A percentile compares a stretch with the other conserved stretches of the same genome.
phyloP scores from a whole-genome alignment of 2,329 filamentous ascomycete species.

The Aspergillus quadricinctus region DNA sequence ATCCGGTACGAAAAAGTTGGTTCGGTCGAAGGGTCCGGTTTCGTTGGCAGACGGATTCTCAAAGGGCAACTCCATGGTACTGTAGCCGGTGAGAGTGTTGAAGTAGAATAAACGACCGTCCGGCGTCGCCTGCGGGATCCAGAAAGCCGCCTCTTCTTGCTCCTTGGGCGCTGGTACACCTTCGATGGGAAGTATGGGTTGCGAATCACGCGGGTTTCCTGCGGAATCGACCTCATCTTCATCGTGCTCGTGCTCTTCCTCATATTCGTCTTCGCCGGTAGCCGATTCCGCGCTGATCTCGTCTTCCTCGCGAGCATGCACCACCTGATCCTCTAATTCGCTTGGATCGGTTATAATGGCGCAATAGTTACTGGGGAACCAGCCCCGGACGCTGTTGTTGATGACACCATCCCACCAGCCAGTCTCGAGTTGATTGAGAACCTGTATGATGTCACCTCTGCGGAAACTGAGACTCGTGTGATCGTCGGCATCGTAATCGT shows the following conservation, averaged over 20 bases:
- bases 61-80: constrained; percentile 87
- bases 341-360: constrained; percentile 74
- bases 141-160: constrained; percentile 88
- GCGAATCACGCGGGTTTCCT: constrained; percentile 60
- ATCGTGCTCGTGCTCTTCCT: constrained; percentile 62
- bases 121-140: constrained; percentile 95
- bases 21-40: constrained; percentile 80
- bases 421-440: constrained; percentile 95
- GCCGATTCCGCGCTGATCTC: constrained; percentile 47
- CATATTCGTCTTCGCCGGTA: constrained; percentile 56
- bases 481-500: constrained; percentile 97
- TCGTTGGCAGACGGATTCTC: constrained; percentile 83
- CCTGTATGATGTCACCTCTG: constrained; percentile 95
- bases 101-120: constrained; percentile 95
- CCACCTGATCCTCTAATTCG: constrained; percentile 61
- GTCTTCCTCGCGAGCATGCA: constrained; percentile 53
- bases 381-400: constrained; percentile 81
- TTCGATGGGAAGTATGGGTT: constrained; percentile 63
- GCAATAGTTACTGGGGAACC: constrained; percentile 99
- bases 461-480: constrained; percentile 94
- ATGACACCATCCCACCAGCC: constrained; percentile 99
- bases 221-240: constrained; percentile 65
- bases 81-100: constrained; percentile 94
- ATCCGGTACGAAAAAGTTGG: constrained; percentile 82
- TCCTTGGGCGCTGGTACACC: constrained; percentile 55